Evolutionary conservation across 2,329 filamentous ascomycete species (phyloP), one percentile per base, ranked within the genome.

Genomic region (Aspergillus hortae): DNA sequence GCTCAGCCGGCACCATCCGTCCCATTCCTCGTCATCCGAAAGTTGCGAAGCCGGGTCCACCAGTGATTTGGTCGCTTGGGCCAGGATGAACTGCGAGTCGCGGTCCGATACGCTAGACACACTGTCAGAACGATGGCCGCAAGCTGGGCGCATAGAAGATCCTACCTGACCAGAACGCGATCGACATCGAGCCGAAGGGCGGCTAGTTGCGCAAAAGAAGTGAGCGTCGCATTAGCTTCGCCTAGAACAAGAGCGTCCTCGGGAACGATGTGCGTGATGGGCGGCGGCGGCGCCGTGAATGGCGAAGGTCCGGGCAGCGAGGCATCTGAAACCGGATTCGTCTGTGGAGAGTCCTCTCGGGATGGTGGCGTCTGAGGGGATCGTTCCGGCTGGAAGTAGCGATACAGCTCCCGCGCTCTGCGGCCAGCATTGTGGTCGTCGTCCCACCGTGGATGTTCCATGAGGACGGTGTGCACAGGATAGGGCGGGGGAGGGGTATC

Each of bases 21-120:
- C 55, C 66, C 71, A 64, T 46, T 63, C 45, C 2, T 52, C 62
- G 49, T 67, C 56, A 40, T 64, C 65, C 10, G 61, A 47, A 2
- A 67, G 56, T 9, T 75, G 70, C 38, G 64, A 65, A 27, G 40
- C 3, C 63, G 53, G 4, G 57, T 52, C 23, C 61, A 61, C 9
- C 78, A 61, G 46, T 67, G 67, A 70, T 72, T 52, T 68, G 3
- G 77, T 78, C 14, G 76, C 73, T 59, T 81, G 79, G n/a, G 77
- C 76, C 14, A 81, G 62, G 25, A 80, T 74, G 52, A 77, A 80
- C 55, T 80, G 77, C 19, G 66, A 70, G 7, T 76, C 68, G 19
- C 72, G 69, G 56, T 79, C 78, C 49, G 81, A 75, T 10, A 80
- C 67, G 54, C 72, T 61, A 32, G 2, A n/a, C 11, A 5, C 38